Base-by-base conservation (phyloP, 2,329 filamentous ascomycete species). In the Nemania abortiva region DNA sequence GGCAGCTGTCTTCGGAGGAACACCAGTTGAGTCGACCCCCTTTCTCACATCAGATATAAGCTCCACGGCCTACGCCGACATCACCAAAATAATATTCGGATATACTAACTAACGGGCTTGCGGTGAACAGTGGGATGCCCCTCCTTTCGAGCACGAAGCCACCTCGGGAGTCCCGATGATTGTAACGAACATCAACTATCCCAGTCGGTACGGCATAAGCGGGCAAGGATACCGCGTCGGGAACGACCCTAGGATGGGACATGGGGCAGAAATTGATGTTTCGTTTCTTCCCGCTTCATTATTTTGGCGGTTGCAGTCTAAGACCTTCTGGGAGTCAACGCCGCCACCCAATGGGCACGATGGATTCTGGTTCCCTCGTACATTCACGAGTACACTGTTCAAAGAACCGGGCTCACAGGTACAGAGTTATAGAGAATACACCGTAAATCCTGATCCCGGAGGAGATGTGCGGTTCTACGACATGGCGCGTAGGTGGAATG, bases 261-360 rank as follows among this genome's bases (percentile, higher is more conserved):
- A 5, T 6, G 10, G 5, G 31, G 31, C 5, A 34, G 10, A 20
- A 3, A 20, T 65, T 11, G 22, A 2, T 1, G 6, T 5, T 18
- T 24, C 18, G 6, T 59, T 13, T 10, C 20, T 58, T 7, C 63
- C 63, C 3, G 34, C 54, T 6, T 45, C 63, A n/a, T 13, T 58
- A 1, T 31, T 53, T 13, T 65, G 62, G 62, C 63, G 55, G 37
- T 18, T 65, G 6, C 63, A 59, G 31, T 65, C 55, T 13, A 65
- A 59, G 37, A 15, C 22, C 5, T 59, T 65, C 47, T 65, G 63
- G 63, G 54, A 64, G 15, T 7, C 57, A n/a, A 37, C 9, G 2
- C 22, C 20, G 13, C 45, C 31, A 6, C 54, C 55, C 3, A 4
- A 65, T 10, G 62, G 62, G 9, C 24, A 52, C 18, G 11, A 7